Evolutionary conservation across 192 early-diverging fungal species (phyloP), one percentile per base, ranked within the genome.

Genomic region (Coemansia sp.): DNA sequence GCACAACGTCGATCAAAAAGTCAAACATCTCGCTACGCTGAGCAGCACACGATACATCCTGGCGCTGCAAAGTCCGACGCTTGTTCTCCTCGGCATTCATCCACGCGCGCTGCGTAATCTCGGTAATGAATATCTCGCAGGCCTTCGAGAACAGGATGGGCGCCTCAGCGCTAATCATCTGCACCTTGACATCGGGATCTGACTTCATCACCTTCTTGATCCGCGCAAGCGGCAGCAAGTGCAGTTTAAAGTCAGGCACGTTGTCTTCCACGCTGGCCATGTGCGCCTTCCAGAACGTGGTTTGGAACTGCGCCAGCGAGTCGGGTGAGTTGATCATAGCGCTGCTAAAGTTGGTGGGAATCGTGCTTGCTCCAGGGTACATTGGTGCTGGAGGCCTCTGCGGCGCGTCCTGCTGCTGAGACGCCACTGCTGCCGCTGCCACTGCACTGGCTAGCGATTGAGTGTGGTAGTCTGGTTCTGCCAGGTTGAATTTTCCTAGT

Each of bases 181-280:
- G 63, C 80, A 90, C 90, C 84, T 95, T 95, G 23, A 94, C 94
- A 72, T 98, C 94, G 37, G 94, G 91, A 67, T 98, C 96, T 11
- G 90, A 89, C 84, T 98, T 98, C 96, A 98, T 98, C 36, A 98
- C 94, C 71, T 96, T 96, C 70, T 98, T 98, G 70, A 97, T 96
- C 26, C 96, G 79, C 24, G 96, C 96, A 40, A 98, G 75, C 21
- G 96, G 96, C 59, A 98, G 67, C 58, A 88, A 85, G 65, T 98
- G 95, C 40, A 87, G 82, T 73, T 95, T 95, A 80, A 94, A 98
- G 77, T 98, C 96, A 20, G 89, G 86, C 55, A 79, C 73, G 16
- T 87, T 87, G 57, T 89, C 78, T 55, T 91, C 84, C 21, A 88
- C 85, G 45, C 83, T 79, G 9, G 68, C 65, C 70, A 88, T 84